Conservation (phyloP, 2,329 filamentous ascomycete genomes). For the Neopestalotiopsis sp. region DNA sequence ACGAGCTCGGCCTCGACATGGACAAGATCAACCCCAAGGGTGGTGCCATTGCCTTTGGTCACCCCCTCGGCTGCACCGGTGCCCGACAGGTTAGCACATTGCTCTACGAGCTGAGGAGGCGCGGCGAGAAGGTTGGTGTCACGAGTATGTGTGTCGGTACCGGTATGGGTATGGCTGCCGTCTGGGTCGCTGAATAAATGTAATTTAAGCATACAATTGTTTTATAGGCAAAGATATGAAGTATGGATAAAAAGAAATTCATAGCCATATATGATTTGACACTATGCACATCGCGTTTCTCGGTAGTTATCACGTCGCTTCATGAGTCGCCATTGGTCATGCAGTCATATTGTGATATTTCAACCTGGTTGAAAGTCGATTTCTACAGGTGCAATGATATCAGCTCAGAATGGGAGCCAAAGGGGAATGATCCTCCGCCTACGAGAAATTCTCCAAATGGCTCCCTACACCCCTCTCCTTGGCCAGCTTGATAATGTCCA, state of each 20-base stretch:
- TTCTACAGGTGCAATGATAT: neutral
- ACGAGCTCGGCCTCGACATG: constrained; percentile 80
- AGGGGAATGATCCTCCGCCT: constrained; percentile 25
- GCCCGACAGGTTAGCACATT: constrained; percentile 92
- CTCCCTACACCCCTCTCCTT: constrained; percentile 60
- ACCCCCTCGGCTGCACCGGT: constrained; percentile 93
- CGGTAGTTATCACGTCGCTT: too few species aligned
- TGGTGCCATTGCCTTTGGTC: constrained; percentile 93
- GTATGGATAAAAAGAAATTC: neutral
- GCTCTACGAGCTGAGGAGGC: constrained; percentile 87
- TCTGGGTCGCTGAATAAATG: constrained; percentile 89
- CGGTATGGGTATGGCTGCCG: constrained; percentile 96
- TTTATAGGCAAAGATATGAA: neutral
- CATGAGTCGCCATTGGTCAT: neutral
- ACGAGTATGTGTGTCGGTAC: constrained; percentile 98
- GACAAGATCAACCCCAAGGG: constrained; percentile 98
- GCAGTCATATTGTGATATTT: neutral
- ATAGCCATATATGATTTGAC: neutral
- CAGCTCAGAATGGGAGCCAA: constrained; percentile 23
- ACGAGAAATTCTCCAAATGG: constrained; percentile 57
- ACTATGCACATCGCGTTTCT: too few species aligned
- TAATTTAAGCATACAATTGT: neutral
- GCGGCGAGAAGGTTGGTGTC: constrained; percentile 82
- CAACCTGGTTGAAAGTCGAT: too few species aligned
- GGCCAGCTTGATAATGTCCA: constrained; percentile 62